Base-by-base conservation (phyloP, 2,329 filamentous ascomycete species). In the Thielaviopsis cerberus region DNA sequence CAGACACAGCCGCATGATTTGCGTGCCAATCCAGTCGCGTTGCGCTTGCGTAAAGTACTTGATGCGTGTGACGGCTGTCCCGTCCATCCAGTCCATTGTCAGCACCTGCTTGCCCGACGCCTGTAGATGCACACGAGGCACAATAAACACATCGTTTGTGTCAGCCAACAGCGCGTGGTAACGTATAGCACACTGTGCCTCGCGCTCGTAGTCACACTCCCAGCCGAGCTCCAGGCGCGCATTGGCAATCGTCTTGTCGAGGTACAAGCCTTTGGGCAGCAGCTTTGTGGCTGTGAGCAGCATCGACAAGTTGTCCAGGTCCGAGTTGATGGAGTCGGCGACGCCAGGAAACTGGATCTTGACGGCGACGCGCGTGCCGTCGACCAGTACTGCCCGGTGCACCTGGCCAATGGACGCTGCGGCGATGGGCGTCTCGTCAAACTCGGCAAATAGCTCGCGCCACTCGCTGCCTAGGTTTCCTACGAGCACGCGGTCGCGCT, bases 281-380 rank as follows among this genome's bases (percentile, higher is more conserved):
- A 98, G 79, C 59, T 87, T 83, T 4, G 90, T 94, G 25, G 92
- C 92, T 5, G 88, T 92, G 13, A 98, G 80, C 1, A 98, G 82
- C 59, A 98, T 79, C 8, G 86, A 88, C 30, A 98, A 78, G 66
- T 98, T 98, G 70, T 88, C 94, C 1, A 98, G 78, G 66, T 98
- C 92, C 0, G 91, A 96, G 69, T 95, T 89, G 68, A 98, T 98
- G 3, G 90, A 97, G 69, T 88, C 84, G 20, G 91, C 88, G 1
- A 98, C 92, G 15, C 94, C 94, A 0, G 92, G 92, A 65, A 98
- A 98, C 69, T 98, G 92, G 10, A 98, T 84, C 70, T 98, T 98
- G 66, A 98, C 90, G 3, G 92, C 92, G 0, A 98, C 92, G 51
- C 77, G 75, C 63, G 83, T 76, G 48, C 78, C 89, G 3, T 84